Evolutionary conservation across 1,284 basidiomycete genomes (phyloP).

Genomic region (Omphalotus olearius): DNA sequence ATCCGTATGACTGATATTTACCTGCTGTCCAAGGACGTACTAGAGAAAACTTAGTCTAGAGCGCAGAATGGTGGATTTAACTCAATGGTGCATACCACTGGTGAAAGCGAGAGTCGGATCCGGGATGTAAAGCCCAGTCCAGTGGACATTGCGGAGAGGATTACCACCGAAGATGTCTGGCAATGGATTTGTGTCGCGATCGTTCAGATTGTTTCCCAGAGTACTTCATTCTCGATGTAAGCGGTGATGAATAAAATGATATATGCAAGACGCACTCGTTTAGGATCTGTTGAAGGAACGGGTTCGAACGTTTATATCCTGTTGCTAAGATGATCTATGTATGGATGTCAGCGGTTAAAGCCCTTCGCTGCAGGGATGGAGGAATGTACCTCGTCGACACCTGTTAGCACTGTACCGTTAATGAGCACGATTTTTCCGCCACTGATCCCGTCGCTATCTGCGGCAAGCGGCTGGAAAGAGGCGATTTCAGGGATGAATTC

Average conservation of each 20-base stretch:
- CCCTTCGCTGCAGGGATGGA: background rate
- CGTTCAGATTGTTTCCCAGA: background rate
- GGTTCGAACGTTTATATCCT: constrained; percentile 18
- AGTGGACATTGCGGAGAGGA: constrained; percentile 18
- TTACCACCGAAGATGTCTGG: constrained; percentile 13
- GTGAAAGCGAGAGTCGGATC: constrained; percentile 22
- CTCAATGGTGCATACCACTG: constrained; percentile 12
- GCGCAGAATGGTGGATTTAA: background rate
- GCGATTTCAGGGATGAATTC: constrained; percentile 19
- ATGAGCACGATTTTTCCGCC: constrained; percentile 15
- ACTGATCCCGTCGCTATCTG: constrained; percentile 16
- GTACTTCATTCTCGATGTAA: background rate
- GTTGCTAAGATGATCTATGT: constrained; percentile 21
- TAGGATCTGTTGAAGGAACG: constrained; percentile 13
- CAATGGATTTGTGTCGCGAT: background rate
- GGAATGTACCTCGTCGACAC: constrained; percentile 19
- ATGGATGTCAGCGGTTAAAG: background rate
- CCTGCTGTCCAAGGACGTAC: constrained; percentile 22
- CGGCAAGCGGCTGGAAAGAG: constrained; percentile 14
- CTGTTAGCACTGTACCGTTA: constrained; percentile 18
- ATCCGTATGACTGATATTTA: constrained; percentile 19
- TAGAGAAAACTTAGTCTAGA: background rate
- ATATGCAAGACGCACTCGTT: constrained; percentile 4
- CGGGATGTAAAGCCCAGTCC: constrained; percentile 22
- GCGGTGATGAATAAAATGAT: background rate